Base-by-base conservation (phyloP, 352 stramenopile genomes). In the Saprolegnia diclina region DNA sequence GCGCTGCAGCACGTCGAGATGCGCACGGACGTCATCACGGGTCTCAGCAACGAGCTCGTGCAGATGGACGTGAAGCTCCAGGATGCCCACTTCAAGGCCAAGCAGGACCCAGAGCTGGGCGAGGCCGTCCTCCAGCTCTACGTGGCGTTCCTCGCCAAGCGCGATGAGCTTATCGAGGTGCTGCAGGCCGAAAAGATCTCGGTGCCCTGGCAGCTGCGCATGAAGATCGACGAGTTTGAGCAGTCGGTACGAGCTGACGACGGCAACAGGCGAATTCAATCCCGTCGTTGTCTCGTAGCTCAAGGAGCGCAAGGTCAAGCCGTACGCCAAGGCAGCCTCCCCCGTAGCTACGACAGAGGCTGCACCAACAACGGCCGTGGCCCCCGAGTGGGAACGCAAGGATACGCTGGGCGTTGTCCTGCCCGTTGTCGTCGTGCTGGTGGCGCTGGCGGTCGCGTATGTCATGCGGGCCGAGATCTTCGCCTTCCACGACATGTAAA, bases 141-240 rank as follows among this genome's bases (percentile, higher is more conserved):
- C 74, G 74, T 73, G 42, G 64, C 65, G 4, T 90, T 90, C 59
- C 63, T 90, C 29, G 71, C 72, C 10, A 77, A 77, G 35, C 82
- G 82, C 32, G 68, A 87, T 38, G 65, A 76, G 55, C 61, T 89
- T n/a, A 77, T 90, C 57, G 64, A 44, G 5, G 74, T 78, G 71
- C 67, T 90, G 29, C 65, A 88, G 61, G 71, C 68, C 32, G 70
- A 77, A 50, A 35, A 77, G 13, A 73, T 84, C 37, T 55, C 66
- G 35, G 80, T 90, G 24, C 80, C 82, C 5, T 90, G 80, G 82
- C 80, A 90, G 54, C 65, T 90, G 65, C 79, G 79, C 29, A 79
- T 88, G 79, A 87, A 83, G 56, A 89, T 92, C 65, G 82, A 92
- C 65, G 85, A 92, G 59, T 75, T 94, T 11, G 85, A 94, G 59